Conservation (phyloP, 2,329 filamentous ascomycete species). For the Aspergillus ochraceus region DNA sequence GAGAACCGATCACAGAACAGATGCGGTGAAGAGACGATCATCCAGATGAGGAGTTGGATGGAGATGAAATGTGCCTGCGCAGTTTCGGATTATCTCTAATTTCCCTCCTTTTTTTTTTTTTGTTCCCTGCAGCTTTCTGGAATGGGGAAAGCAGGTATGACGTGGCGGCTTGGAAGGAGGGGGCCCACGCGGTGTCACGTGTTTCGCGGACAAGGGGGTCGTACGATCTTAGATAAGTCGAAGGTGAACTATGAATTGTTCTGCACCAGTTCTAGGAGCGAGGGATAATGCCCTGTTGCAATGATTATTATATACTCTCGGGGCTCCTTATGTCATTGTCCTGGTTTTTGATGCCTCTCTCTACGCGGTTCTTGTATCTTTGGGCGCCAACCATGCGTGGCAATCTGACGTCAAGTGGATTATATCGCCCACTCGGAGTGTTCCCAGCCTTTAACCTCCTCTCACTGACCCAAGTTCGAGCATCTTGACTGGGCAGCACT, state of each 20-base stretch:
- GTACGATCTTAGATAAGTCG: too few species aligned
- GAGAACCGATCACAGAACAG: not conserved
- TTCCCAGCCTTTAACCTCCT: not conserved
- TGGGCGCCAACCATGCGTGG: not conserved
- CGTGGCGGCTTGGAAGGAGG: not conserved
- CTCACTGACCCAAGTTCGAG: not conserved
- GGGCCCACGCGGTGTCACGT: not conserved
- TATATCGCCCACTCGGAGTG: not conserved
- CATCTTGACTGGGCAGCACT: not conserved
- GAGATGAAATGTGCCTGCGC: not conserved
- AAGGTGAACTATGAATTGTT: not conserved
- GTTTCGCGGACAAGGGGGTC: not conserved
- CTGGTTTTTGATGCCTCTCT: not conserved
- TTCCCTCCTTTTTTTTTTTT: not conserved
- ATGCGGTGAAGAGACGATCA: slow-evolving; percentile 2
- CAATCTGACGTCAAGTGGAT: slow-evolving; percentile 9
- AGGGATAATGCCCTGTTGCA: not conserved
- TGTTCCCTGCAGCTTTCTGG: not conserved
- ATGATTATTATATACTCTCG: not conserved
- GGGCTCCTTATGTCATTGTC: not conserved
- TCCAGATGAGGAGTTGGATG: not conserved
- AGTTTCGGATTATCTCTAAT: not conserved
- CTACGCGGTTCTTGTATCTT: not conserved
- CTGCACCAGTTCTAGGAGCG: not conserved
- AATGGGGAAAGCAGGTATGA: not conserved